Conservation (phyloP, 2,329 filamentous ascomycete species). For the Metarhizium brunneum region DNA sequence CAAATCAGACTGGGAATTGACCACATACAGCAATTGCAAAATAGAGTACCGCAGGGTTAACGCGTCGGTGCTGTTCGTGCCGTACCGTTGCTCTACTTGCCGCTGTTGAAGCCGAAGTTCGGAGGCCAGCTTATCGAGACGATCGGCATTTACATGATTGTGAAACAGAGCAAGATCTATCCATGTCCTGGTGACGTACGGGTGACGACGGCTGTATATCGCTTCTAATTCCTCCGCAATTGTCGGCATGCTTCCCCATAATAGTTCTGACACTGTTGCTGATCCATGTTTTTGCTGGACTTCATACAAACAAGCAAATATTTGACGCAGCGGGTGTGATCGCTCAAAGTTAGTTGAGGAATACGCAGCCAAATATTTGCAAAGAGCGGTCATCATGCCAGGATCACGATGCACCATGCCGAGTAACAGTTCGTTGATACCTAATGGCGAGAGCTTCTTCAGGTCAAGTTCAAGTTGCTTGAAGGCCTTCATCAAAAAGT, state of each 20-base stretch:
- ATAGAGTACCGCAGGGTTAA: constrained; percentile 31
- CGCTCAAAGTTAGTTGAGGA: constrained; percentile 33
- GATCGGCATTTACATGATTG: constrained; percentile 25
- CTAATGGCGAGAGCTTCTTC: constrained; percentile 32
- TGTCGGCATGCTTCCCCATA: constrained; percentile 31
- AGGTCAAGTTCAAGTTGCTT: constrained; percentile 33
- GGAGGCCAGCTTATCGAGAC: constrained; percentile 25
- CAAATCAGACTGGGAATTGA: constrained; percentile 22
- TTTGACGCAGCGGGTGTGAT: constrained; percentile 31
- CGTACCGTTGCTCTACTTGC: constrained; percentile 25
- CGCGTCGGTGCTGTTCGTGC: constrained; percentile 23
- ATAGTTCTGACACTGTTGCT: constrained; percentile 30
- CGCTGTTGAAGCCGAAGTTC: constrained; percentile 27
- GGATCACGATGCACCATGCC: constrained; percentile 35
- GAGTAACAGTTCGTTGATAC: constrained; percentile 32
- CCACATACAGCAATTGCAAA: constrained; percentile 28
- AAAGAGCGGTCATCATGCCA: constrained; percentile 35
- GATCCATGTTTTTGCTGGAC: constrained; percentile 36
- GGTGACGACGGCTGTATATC: constrained; percentile 32
- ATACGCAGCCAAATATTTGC: constrained; percentile 35
- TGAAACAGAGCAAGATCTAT: constrained; percentile 32
- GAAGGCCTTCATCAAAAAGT: constrained; percentile 32
- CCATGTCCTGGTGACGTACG: constrained; percentile 33
- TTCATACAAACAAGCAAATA: constrained; percentile 33
- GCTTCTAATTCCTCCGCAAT: constrained; percentile 35